Conservation (phyloP, 2,329 filamentous ascomycete species). For the Colletotrichum lupini region DNA sequence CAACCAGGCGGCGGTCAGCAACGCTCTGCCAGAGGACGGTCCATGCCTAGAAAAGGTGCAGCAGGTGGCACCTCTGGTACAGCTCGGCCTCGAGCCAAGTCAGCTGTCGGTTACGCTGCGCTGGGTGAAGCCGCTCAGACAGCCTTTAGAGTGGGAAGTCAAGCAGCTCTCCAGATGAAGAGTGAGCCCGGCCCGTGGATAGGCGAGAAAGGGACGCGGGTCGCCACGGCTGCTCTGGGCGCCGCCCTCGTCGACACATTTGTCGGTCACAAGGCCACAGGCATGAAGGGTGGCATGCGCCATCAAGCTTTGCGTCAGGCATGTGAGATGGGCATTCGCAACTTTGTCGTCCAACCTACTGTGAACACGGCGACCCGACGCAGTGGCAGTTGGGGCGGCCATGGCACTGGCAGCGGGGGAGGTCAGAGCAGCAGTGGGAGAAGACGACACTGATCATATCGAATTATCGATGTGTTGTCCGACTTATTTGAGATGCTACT, state of each 20-base stretch:
- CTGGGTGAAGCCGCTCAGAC: constrained; percentile 53
- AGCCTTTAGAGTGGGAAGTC: constrained; percentile 59
- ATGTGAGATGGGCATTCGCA: constrained; percentile 32
- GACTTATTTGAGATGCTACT: neutral
- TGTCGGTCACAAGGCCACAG: constrained; percentile 48
- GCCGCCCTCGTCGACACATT: constrained; percentile 61
- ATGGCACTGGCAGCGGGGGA: neutral
- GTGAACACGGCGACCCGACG: constrained; percentile 23
- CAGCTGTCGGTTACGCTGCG: constrained; percentile 34
- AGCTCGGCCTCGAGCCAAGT: constrained; percentile 37
- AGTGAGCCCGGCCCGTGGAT: constrained; percentile 58
- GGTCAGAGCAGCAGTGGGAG: neutral
- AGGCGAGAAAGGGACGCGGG: constrained; percentile 59
- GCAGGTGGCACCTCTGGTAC: neutral
- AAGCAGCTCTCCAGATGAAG: constrained; percentile 59
- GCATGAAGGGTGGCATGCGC: constrained; percentile 36
- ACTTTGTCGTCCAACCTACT: constrained; percentile 28
- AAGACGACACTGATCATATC: neutral
- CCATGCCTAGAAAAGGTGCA: constrained; percentile 22
- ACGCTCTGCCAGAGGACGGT: constrained; percentile 21
- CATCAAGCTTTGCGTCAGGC: constrained; percentile 36
- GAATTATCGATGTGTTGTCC: neutral
- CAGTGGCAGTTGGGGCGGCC: neutral
- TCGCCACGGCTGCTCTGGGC: constrained; percentile 60
- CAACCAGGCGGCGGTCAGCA: neutral